phyloP scores from a whole-genome alignment of 2,329 filamentous ascomycete species.

The Fusarium sp. region DNA sequence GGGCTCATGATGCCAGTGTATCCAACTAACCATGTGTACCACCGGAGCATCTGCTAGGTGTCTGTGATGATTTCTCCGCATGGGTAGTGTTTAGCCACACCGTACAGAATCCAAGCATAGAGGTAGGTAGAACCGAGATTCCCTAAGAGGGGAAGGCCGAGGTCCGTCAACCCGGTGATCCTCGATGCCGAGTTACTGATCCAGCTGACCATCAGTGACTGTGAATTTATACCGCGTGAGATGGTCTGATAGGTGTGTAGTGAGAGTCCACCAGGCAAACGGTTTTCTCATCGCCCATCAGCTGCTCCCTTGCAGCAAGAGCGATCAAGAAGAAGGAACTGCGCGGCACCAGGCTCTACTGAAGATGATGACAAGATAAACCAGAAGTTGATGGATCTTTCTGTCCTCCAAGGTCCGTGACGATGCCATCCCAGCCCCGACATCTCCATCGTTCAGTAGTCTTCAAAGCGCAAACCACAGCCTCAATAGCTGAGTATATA shows the following conservation, averaged over 20 bases:
- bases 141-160: not conserved
- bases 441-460: not conserved
- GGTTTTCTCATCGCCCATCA: not conserved
- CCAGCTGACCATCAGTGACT: not conserved
- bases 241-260: not conserved
- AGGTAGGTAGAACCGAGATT: not conserved
- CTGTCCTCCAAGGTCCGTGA: not conserved
- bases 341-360: not conserved
- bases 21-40: not conserved
- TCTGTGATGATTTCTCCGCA: not conserved
- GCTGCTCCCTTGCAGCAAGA: not conserved
- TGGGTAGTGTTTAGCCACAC: not conserved
- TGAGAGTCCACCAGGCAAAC: not conserved
- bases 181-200: not conserved
- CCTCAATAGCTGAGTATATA: not conserved
- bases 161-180: not conserved
- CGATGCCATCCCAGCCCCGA: not conserved
- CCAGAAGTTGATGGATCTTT: not conserved
- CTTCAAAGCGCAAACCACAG: not conserved
- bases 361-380: not conserved
- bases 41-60: not conserved
- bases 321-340: not conserved
- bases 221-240: not conserved
- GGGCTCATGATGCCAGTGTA: not conserved
- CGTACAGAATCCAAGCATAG: not conserved